Base-by-base conservation (phyloP, 495 filamentous ascomycete species). In the Aspergillus asperescens region DNA sequence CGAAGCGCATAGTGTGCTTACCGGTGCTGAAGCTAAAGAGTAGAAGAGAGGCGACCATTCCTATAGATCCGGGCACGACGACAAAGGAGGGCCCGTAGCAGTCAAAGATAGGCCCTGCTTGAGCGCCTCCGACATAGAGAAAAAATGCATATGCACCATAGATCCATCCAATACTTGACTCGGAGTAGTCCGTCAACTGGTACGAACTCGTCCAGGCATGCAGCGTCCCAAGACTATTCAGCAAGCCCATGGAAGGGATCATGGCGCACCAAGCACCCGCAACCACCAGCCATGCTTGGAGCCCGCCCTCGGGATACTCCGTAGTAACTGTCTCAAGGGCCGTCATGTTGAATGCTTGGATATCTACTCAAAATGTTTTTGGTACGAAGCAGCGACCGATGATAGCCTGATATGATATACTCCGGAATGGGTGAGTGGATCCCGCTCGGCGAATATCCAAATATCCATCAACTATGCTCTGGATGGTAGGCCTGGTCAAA, bases 101-200 rank as follows among this genome's bases (percentile, higher is more conserved):
- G 54, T 68, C 64, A 15, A 64, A 51, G 37, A 65, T 50, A 4
- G 61, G 39, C 55, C 80, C 67, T 4, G 16, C 28, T 55, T 77
- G 75, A 8, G 77, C 68, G 0, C 78, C 73, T 3, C 70, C 75
- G 37, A 81, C 43, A 18, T 57, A 82, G 8, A 77, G 66, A 28
- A 89, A 70, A 53, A 86, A 86, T 2, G 74, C 72, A 58, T 85
- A 87, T 7, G 85, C 56, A 6, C 81, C 80, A 58, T 86, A 89
- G 35, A 90, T 84, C 86, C 86, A 90, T 13, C 85, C 87, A 23
- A 88, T 76, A 5, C 74, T 76, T 12, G 80, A 79, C 18, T 77
- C 68, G 5, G 70, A 72, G 50, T 83, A 77, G n/a, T 70, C 58
- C 6, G 67, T 65, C 3, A 90, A 69, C 45, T 68, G 68, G 77